Conservation (phyloP, 2,329 filamentous ascomycete species). For the Stachybotrys elegans region DNA sequence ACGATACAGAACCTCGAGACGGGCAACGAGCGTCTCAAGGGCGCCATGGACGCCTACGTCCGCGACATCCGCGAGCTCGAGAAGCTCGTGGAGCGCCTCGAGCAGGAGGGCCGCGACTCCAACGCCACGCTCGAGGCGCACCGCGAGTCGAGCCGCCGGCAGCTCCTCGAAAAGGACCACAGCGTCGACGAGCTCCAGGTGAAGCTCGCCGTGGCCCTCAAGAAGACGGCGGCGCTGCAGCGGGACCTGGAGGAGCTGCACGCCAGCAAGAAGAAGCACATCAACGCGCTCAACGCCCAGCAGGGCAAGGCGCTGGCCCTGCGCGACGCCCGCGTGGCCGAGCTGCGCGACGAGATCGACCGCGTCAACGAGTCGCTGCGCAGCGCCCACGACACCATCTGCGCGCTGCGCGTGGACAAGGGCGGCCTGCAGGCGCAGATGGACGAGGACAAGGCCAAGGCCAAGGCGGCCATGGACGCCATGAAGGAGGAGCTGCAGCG, state of each 20-base stretch:
- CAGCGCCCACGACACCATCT: conserved; percentile 40
- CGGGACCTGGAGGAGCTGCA: conserved; percentile 32
- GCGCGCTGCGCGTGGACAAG: conserved; percentile 42
- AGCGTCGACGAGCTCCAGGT: conserved; percentile 37
- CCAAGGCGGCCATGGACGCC: conserved; percentile 39
- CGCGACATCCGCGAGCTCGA: conserved; percentile 52
- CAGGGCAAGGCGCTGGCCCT: conserved; percentile 44
- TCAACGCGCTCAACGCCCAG: conserved; percentile 30
- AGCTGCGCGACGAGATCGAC: conserved; percentile 45
- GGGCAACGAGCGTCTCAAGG: conserved; percentile 44
- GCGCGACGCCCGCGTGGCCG: conserved; percentile 43
- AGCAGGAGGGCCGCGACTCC: conserved; percentile 28
- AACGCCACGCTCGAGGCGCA: conserved; percentile 26
- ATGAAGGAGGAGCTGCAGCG: conserved; percentile 48
- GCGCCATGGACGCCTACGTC: conserved; percentile 47
- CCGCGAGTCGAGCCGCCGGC: conserved; percentile 25
- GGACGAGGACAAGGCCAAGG: conserved; percentile 32
- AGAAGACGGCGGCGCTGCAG: conserved; percentile 32
- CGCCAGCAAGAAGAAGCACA: conserved; percentile 23
- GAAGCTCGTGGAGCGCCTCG: conserved; percentile 42
- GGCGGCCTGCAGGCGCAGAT: conserved; percentile 27
- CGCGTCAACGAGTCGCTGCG: conserved; percentile 39
- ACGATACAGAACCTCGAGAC: conserved; percentile 43
- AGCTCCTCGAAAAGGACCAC: conserved; percentile 30
- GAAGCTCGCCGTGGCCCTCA: conserved; percentile 35